phyloP scores from a whole-genome alignment of 129 eudicot species.

The Flaveria sonorensis region DNA sequence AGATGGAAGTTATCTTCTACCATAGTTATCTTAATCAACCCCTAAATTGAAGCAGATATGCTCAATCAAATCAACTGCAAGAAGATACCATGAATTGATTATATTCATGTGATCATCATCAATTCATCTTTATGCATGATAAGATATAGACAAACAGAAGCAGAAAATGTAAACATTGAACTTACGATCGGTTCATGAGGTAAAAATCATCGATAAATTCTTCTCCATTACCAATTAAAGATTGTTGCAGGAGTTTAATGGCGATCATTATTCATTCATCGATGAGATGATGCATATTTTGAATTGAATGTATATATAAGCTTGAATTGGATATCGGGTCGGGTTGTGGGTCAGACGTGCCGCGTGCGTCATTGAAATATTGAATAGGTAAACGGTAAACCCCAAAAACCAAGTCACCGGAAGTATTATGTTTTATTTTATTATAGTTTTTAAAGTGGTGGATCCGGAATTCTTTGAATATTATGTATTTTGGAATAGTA shows the following conservation, averaged over 20 bases:
- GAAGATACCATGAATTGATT: too few species aligned
- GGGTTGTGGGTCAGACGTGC: background rate
- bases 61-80: too few species aligned
- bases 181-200: constrained; percentile 8
- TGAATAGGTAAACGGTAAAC: background rate
- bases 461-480: too few species aligned
- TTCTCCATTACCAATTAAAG: background rate
- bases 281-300: constrained; percentile 8
- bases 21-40: constrained; percentile 20
- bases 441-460: too few species aligned
- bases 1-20: constrained; percentile 13
- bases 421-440: background rate
- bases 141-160: constrained; percentile 1
- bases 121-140: constrained; percentile 7
- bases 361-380: background rate
- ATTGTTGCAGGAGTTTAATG: constrained; percentile 2
- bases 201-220: constrained; percentile 22
- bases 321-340: constrained; percentile 15
- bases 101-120: background rate
- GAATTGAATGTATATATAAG: background rate
- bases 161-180: constrained; percentile 18
- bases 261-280: background rate
- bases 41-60: too few species aligned
- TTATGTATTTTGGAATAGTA: too few species aligned
- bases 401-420: background rate